Base-by-base conservation (phyloP, 768 basidiomycete species). In the Boletellus ananas region DNA sequence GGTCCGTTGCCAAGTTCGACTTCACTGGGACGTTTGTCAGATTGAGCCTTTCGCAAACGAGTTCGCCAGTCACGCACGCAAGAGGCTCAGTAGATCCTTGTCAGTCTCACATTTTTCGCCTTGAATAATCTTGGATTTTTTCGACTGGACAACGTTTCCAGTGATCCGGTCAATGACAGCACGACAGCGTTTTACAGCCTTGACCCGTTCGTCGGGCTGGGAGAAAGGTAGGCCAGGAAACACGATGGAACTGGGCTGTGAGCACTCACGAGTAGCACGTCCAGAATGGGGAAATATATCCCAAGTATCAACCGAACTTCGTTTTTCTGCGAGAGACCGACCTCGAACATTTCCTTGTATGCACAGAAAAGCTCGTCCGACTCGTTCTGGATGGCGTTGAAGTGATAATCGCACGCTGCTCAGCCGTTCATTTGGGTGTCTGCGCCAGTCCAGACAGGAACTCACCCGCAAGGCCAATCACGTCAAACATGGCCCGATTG, bases 391-490 rank as follows among this genome's bases (percentile, higher is more conserved):
- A 95, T 85, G 1, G 93, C 83, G 53, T 88, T 83, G 72, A 96
- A 93, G 49, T 85, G 74, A 59, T 94, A 94, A 55, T 84, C 88
- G 61, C 94, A 95, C 2, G 87, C 90, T 90, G 44, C 6, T 40
- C 11, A 47, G 31, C 23, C 6, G 43, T 60, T 29, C n/a, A 54
- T 5, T 37, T 49, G 27, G 29, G 5, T 14, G 27, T 42, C 29
- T 13, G n/a, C 34, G 25, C 13, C 56, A 25, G 47, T 11, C 38
- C 34, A 34, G 13, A 25, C 35, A 40, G 49, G 20, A 8, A n/a
- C 72, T 40, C 48, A 89, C 88, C 89, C 36, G 92, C 89, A n/a
- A 90, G 65, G 1, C 92, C 94, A 57, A 96, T 92, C 38, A 94
- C 84, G 65, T 95, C 94, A 60, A 96, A 88, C 0, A 92, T 92